These are phyloP conservation scores for Prinsepia uniflora DNA, from an alignment of 306 rosid species.

Conservation along the genomic window DNA sequence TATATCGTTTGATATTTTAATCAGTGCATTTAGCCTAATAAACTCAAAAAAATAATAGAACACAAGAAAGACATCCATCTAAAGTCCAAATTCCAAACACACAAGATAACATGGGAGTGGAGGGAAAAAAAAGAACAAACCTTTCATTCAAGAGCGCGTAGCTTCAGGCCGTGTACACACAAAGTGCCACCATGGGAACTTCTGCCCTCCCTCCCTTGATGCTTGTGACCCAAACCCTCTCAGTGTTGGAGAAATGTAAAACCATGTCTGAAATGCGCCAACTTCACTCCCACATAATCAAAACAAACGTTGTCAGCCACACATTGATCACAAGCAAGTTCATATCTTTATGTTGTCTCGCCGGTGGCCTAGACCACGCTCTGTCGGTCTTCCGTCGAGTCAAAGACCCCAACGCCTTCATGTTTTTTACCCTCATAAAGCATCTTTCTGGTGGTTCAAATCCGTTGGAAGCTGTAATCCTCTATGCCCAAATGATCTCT, in stretches of 20 bases:
- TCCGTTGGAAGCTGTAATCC: slow-evolving; percentile 36
- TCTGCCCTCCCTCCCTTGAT: slow-evolving; percentile 6
- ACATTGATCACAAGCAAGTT: slow-evolving; percentile 29
- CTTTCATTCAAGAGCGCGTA: not conserved
- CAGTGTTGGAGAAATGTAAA: slow-evolving; percentile 37
- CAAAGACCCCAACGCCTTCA: slow-evolving; percentile 27
- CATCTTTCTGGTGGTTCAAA: slow-evolving; percentile 27
- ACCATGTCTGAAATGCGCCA: slow-evolving; percentile 38
- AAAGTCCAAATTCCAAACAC: too few relatives aligned
- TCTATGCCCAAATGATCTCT: slow-evolving; percentile 38
- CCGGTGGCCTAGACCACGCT: slow-evolving; percentile 32
- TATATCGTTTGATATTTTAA: too few relatives aligned
- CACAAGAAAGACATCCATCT: too few relatives aligned
- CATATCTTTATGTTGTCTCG: slow-evolving; percentile 19
- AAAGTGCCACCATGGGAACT: slow-evolving; percentile 22
- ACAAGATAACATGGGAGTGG: too few relatives aligned
- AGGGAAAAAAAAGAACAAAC: too few relatives aligned
- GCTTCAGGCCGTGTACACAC: not conserved
- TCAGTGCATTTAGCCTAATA: too few relatives aligned
- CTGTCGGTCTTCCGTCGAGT: slow-evolving; percentile 20
- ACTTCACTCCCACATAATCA: slow-evolving; percentile 46
- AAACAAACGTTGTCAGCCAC: slow-evolving; percentile 47
- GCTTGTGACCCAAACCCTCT: slow-evolving; percentile 22
- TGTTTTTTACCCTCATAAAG: slow-evolving; percentile 30
- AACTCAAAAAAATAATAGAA: too few relatives aligned